Base-by-base conservation (phyloP, 345 rosid genomes). In the Eucalyptus viminalis region DNA sequence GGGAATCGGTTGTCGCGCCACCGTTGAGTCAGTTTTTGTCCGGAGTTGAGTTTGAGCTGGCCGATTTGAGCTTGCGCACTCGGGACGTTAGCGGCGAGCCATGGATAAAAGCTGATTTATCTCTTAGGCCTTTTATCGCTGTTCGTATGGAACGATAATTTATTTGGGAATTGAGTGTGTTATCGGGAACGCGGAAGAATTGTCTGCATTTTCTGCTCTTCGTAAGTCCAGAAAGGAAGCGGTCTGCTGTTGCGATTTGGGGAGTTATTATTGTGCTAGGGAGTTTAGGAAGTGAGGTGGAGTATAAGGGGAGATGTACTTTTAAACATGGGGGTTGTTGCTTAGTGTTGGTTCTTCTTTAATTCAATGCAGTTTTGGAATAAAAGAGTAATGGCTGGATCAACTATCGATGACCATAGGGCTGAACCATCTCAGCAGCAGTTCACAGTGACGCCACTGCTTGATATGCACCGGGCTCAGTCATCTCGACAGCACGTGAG, bases 401-500 rank as follows among this genome's bases (percentile, higher is more conserved):
- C 94, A 69, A 80, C 88, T 54, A 93, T 95, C 90, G 96, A 94
- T 90, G 91, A 53, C 43, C 94, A 93, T 89, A 94, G 95, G 90
- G 93, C 94, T 24, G 94, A 94, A 69, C 88, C 94, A 50, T 91
- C 95, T 86, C 95, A 95, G 37, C 94, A 90, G 89, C 92, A 90
- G 89, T 51, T 90, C 25, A 87, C 83, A 40, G 88, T 88, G 47
- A 62, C 92, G 7, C 91, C 92, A 6, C 85, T 90, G 4, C 91
- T 97, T 89, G 98, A 96, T 91, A 88, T 86, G 58, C 92, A 92
- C 89, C 92, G 94, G 14, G 98, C 99, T 54, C 96, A 95, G 93
- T 91, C 93, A 91, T 95, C 99, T 88, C 92, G 88, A 76, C 97
- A 94, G 92, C 98, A 97, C 92, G 99, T 97, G 93, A 93, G 97